Evolutionary conservation across 768 basidiomycete species (phyloP), one percentile per base, ranked within the genome.

Genomic region (Leccinum sublutescens): DNA sequence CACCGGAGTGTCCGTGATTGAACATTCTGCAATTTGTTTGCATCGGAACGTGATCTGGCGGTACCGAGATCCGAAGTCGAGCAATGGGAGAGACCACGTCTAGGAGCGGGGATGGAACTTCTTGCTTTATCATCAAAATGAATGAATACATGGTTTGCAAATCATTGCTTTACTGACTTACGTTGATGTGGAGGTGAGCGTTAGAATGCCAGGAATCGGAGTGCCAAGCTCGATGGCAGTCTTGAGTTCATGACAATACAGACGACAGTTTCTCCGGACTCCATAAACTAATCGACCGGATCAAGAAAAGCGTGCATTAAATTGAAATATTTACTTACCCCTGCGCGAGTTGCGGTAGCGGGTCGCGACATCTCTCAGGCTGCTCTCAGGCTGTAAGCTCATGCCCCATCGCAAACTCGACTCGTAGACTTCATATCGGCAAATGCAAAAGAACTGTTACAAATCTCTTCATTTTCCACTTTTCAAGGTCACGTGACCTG

Each of bases 361-460:
- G 97, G 97, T 58, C 97, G 89, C 50, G 97, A 99, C 91, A 98
- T 95, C 75, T 99, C 97, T 40, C 27, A 29, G 27, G 27, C 29
- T 31, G 29, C 8, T 31, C 29, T 31, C 29, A 31, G 29, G 9
- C 29, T 40, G 92, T 94, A 5, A 97, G 95, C 75, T 99, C 97
- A 65, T 96, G 95, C 62, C 97, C 97, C 91, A 97, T 97, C 3
- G 95, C 96, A 70, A 98, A 92, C 74, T 99, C 97, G 31, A 93
- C 90, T 93, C 6, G 97, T 99, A 1, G 97, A 97, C 76, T 98
- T 97, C 97, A 99, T 99, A 80, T 98, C 97, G 52, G 94, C 97
- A 75, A 99, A 99, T 75, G 98, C 96, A 74, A 88, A 98, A 9
- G 96, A 98, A 17, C 96, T 79, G n/a, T n/a, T n/a, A n/a, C n/a